A percentile compares a stretch with the other conserved stretches of the same genome.
phyloP scores from a whole-genome alignment of 805 yeast species.

The Candida rishiriensis region DNA sequence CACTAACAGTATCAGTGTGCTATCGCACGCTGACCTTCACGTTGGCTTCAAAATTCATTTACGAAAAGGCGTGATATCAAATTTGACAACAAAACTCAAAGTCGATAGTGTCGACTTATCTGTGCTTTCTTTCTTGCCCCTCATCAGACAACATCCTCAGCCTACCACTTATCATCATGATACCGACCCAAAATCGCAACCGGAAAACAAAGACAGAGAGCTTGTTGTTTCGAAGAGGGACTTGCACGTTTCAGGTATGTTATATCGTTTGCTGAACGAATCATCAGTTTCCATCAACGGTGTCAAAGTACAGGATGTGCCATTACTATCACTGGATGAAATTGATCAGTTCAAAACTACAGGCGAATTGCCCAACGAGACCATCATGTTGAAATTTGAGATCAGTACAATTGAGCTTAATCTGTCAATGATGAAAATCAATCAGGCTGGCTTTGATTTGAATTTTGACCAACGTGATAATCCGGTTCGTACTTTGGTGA shows the following conservation, averaged over 20 bases:
- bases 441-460: conserved; percentile 43
- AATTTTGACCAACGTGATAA: conserved; percentile 35
- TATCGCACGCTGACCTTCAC: conserved; percentile 3
- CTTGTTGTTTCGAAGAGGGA: conserved; percentile 2
- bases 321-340: conserved; percentile 14
- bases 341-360: conserved; percentile 5
- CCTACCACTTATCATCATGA: no score
- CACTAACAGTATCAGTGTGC: not conserved
- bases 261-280: conserved; percentile 19
- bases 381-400: conserved; percentile 12
- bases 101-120: conserved; percentile 14
- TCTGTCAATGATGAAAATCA: conserved; percentile 14
- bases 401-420: conserved; percentile 15
- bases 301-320: conserved; percentile 23
- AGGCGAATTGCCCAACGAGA: conserved; percentile 3
- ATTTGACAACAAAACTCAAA: conserved; percentile 7
- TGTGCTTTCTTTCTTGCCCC: conserved; percentile 10
- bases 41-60: conserved; percentile 15
- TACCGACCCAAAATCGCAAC: no score
- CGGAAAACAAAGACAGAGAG: not conserved
- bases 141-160: not conserved
- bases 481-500: conserved; percentile 36
- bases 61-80: conserved; percentile 14
- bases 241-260: conserved; percentile 12
- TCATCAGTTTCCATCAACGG: conserved; percentile 19